Conservation (phyloP, 371 early-diverging fungal species). For the Rhizopus stolonifer region DNA sequence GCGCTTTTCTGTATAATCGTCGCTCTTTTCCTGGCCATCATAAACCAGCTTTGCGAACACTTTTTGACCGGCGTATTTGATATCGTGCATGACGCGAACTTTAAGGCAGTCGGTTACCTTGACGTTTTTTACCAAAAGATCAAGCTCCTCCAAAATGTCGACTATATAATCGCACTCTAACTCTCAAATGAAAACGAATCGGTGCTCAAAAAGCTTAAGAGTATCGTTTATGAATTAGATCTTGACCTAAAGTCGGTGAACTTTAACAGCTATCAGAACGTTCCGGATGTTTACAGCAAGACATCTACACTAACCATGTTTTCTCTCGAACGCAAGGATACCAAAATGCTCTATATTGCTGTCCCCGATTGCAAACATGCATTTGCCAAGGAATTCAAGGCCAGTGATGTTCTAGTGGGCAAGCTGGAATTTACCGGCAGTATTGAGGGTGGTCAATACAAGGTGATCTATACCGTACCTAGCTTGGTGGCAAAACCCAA, state of each 20-base stretch:
- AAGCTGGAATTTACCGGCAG: constrained; percentile 54
- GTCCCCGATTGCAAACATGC: constrained; percentile 32
- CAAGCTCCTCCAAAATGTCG: constrained; percentile 77
- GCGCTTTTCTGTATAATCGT: constrained; percentile 67
- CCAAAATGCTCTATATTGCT: constrained; percentile 39
- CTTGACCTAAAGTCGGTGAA: constrained; percentile 56
- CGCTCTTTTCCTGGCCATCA: constrained; percentile 65
- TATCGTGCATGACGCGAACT: constrained; percentile 59
- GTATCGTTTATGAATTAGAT: constrained; percentile 66
- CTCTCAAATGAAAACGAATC: constrained; percentile 67
- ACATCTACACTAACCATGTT: constrained; percentile 43
- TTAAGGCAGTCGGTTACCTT: constrained; percentile 64
- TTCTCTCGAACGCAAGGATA: constrained; percentile 33
- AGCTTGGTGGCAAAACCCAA: constrained; percentile 30
- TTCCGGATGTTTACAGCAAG: constrained; percentile 56
- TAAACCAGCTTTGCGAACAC: constrained; percentile 64
- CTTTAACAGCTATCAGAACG: constrained; percentile 53
- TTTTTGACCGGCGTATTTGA: constrained; percentile 54
- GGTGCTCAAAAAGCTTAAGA: constrained; percentile 71
- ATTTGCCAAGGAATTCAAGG: constrained; percentile 71
- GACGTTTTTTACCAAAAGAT: constrained; percentile 77
- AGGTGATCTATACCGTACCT: constrained; percentile 60
- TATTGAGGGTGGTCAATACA: constrained; percentile 64
- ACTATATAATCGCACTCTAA: constrained; percentile 80
- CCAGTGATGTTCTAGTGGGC: constrained; percentile 81